Conservation (phyloP, 1,139 yeast genomes). For the Taiozyma sp. region DNA sequence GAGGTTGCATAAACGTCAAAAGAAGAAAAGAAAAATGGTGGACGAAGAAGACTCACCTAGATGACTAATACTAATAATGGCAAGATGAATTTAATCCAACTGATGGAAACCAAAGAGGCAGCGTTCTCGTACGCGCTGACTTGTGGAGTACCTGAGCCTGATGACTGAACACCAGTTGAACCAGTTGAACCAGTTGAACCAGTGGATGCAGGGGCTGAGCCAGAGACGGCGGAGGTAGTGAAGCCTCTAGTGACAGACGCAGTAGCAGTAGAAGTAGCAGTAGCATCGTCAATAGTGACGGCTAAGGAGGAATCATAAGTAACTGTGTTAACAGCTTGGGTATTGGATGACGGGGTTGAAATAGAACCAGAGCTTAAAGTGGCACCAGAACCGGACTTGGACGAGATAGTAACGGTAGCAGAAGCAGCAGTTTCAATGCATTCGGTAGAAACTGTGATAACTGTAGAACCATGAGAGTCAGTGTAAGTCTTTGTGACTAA, state of each 20-base stretch:
- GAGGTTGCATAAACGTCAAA: too few species aligned
- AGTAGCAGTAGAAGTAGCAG: background rate
- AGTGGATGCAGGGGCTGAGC: background rate
- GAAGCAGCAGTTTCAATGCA: background rate
- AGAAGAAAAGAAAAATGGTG: too few species aligned
- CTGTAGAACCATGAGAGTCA: background rate
- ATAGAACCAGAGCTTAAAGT: background rate
- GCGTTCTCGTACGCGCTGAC: background rate
- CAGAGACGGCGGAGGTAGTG: background rate
- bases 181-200: background rate
- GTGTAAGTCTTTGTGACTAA: background rate
- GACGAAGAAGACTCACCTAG: background rate
- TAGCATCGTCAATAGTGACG: background rate
- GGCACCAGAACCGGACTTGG: too few species aligned
- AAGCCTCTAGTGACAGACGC: background rate
- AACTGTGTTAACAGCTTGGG: background rate
- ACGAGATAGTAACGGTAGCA: background rate
- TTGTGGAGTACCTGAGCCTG: background rate
- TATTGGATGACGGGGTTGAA: background rate
- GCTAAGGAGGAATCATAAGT: background rate
- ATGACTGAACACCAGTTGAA: background rate
- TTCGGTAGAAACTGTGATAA: background rate
- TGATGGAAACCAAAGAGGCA: background rate
- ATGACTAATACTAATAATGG: background rate
- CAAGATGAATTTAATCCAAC: background rate